A percentile compares a stretch with the other conserved stretches of the same genome.
Evolutionary conservation across 2,329 filamentous ascomycete genomes (phyloP).

Genomic region (Alternaria brassicicola): DNA sequence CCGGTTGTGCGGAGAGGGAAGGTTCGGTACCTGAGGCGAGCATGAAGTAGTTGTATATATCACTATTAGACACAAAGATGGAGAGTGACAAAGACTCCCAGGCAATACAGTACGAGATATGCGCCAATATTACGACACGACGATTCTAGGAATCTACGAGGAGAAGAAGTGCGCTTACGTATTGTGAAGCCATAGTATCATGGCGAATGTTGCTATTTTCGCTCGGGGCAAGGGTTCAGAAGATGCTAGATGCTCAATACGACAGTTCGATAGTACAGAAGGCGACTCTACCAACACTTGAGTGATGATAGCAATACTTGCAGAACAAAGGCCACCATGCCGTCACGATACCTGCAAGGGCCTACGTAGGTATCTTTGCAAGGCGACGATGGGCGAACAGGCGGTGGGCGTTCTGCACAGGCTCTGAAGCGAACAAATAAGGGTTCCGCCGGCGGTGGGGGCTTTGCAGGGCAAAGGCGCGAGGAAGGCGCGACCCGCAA

Average conservation of each 20-base stretch:
- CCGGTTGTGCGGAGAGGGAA: neutral
- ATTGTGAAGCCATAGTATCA: neutral
- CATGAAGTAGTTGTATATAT: neutral
- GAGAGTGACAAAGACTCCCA: neutral
- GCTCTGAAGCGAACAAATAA: constrained; percentile 13
- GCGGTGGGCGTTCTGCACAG: constrained; percentile 13
- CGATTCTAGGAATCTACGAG: neutral
- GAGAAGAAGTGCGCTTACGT: neutral
- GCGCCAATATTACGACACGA: neutral
- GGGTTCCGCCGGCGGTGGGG: constrained; percentile 7
- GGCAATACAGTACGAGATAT: neutral
- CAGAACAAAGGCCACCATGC: neutral
- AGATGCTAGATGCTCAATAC: neutral
- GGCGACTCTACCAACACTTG: neutral
- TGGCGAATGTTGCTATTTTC: constrained; percentile 1
- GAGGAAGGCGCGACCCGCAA: constrained; percentile 13
- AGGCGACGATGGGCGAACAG: constrained; percentile 9
- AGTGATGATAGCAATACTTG: neutral
- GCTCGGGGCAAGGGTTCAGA: neutral
- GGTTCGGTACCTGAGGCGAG: neutral
- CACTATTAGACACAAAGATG: neutral
- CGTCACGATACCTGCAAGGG: neutral
- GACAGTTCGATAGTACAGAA: neutral
- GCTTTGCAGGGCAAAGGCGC: constrained; percentile 4
- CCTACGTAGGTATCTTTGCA: neutral